Evolutionary conservation across 2,329 filamentous ascomycete genomes (phyloP), one percentile per base, ranked within the genome.

Genomic region (Parasarocladium wereldwijsianum): DNA sequence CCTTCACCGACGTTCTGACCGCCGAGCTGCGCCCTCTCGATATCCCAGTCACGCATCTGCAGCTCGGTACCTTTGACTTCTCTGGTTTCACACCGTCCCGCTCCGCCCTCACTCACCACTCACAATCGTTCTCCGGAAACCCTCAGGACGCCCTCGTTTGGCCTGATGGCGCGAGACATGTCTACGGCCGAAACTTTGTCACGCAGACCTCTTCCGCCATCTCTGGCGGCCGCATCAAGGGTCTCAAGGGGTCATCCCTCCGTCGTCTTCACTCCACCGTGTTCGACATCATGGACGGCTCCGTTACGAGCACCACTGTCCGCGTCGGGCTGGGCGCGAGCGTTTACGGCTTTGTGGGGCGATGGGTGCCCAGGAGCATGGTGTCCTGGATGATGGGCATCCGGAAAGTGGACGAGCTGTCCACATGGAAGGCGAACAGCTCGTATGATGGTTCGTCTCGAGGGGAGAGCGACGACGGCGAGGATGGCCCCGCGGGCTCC

Each of bases 321-420:
- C 76, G 82, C 34, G 78, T 94, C 11, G 90, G 90, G 1, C 71
- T 85, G 30, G 90, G 90, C 6, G 83, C 84, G 29, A 64, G 78
- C 33, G 64, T 85, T 1, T 96, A 96, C 52, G 80, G 82, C 22
- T 64, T 94, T 17, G 78, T 96, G 6, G 90, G 86, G 5, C 68
- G 70, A 22, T 87, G 78, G 70, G 66, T 80, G 15, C 87, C 90
- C 2, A 64, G 70, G 13, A 66, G 74, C 3, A 49, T 94, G 11
- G 78, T 96, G n/a, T 76, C 75, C 2, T 90, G 83, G 80, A 93
- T 96, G 80, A 78, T 96, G 70, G 85, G 85, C 8, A 69, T 86
- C 34, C 63, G 75, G 36, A 60, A 59, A 33, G 70, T 76, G 11
- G 62, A 70, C 32, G 61, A 71, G 47, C 52, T 73, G 26, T 62